Evolutionary conservation across 75 land plant genomes (phyloP).

Genomic region (Picea sitchensis): DNA sequence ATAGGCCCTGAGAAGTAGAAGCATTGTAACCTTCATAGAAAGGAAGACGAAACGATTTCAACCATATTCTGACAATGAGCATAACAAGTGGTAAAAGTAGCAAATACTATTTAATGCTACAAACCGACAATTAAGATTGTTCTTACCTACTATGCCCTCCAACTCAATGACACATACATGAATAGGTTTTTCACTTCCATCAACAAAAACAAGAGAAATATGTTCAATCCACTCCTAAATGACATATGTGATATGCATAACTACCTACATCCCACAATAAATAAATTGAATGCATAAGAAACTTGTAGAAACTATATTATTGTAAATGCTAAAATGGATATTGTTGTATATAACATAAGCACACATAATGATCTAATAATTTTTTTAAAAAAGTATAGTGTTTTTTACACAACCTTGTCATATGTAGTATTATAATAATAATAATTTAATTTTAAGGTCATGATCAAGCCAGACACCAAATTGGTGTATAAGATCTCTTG

Average conservation of each 20-base stretch:
- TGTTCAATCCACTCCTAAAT: slow-evolving; percentile 84
- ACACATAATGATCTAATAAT: not conserved
- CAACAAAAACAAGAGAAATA: slow-evolving; percentile 74
- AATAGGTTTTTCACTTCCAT: slow-evolving; percentile 75
- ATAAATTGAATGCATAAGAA: not conserved
- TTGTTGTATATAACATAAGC: not conserved
- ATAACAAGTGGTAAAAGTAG: not conserved
- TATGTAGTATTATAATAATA: too few relatives aligned
- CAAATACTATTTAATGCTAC: not conserved
- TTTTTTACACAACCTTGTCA: too few relatives aligned
- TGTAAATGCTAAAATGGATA: not conserved
- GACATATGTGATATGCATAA: slow-evolving; percentile 84
- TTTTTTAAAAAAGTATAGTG: too few relatives aligned
- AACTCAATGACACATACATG: slow-evolving; percentile 96
- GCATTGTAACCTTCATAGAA: not conserved
- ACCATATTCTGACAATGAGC: not conserved
- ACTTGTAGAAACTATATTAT: not conserved
- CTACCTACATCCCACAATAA: slow-evolving; percentile 45
- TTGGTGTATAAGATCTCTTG: too few relatives aligned
- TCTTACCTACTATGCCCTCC: slow-evolving; percentile 85
- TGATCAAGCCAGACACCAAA: too few relatives aligned
- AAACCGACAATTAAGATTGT: not conserved
- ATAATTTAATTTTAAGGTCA: too few relatives aligned
- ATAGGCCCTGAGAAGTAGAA: not conserved
- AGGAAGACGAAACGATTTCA: not conserved